Percentiles rank a stretch among this genome's conserved stretches.
Conservation (phyloP, 2,329 filamentous ascomycete species). For the Harringtonia aguacate region DNA sequence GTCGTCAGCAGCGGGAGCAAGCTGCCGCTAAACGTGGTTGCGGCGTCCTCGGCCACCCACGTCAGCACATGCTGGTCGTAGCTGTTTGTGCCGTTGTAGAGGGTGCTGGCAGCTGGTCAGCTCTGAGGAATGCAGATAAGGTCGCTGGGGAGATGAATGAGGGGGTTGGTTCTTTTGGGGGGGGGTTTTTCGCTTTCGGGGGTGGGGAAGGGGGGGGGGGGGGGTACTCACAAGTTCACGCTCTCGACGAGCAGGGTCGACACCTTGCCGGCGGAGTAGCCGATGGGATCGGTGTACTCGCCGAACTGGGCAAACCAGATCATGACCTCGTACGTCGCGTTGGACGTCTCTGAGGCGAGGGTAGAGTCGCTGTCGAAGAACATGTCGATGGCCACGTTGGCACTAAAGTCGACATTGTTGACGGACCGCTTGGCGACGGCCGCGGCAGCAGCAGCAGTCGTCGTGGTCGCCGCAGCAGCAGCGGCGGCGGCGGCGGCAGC, state of each 20-base stretch:
- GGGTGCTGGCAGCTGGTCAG: conserved; percentile 13
- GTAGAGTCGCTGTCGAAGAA: conserved; percentile 38
- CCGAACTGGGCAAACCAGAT: conserved; percentile 6
- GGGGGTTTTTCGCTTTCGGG: no score
- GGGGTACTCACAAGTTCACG: conserved; percentile 22
- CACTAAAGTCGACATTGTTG: conserved; percentile 24
- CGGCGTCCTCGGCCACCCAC: conserved; percentile 29
- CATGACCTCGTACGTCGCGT: conserved; percentile 7
- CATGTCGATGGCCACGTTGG: conserved; percentile 49
- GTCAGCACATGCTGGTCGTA: conserved; percentile 35
- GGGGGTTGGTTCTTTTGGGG: no score
- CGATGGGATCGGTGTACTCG: conserved; percentile 20
- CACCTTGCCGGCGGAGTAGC: conserved; percentile 21
- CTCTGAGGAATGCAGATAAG: no score
- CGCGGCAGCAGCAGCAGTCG: background rate
- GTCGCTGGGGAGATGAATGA: no score
- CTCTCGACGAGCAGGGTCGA: conserved; percentile 26
- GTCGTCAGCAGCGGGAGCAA: conserved; percentile 31
- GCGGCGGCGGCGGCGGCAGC: background rate
- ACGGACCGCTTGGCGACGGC: background rate
- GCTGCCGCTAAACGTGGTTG: conserved; percentile 34
- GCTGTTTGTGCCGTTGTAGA: conserved; percentile 30
- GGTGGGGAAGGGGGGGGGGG: background rate
- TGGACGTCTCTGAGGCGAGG: background rate
- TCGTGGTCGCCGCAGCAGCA: background rate